phyloP scores from a whole-genome alignment of 257 asterid genomes.

The Plectranthus barbatus region DNA sequence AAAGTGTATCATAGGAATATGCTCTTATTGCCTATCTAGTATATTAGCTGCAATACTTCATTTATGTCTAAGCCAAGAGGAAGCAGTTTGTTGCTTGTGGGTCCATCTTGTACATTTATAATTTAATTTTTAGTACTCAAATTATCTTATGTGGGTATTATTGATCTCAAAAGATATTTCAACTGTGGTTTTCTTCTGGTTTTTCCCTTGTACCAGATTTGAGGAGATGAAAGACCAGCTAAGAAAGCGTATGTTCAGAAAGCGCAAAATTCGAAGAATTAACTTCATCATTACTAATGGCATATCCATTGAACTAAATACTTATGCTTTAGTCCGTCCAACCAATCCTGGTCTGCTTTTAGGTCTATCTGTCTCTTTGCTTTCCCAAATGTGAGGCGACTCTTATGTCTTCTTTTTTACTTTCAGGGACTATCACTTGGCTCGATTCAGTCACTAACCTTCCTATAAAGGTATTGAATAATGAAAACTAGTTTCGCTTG shows the following conservation, averaged over 20 bases:
- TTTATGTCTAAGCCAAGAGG: neutral
- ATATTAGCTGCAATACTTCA: neutral
- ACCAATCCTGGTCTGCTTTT: slow-evolving; percentile 65
- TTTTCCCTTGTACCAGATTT: slow-evolving; percentile 38
- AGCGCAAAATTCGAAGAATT: slow-evolving; percentile 86
- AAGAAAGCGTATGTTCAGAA: slow-evolving; percentile 84
- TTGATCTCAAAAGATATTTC: slow-evolving; percentile 1
- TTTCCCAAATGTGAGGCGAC: slow-evolving; percentile 4
- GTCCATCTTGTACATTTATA: neutral
- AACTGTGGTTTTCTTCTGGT: neutral
- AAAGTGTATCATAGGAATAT: neutral
- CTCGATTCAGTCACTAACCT: slow-evolving; percentile 85
- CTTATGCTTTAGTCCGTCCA: slow-evolving; percentile 92
- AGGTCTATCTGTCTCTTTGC: neutral
- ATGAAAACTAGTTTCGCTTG: neutral
- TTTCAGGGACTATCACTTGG: slow-evolving; percentile 80
- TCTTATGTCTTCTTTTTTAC: slow-evolving; percentile 18
- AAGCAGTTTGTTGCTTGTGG: slow-evolving; percentile 10
- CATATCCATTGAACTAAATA: slow-evolving; percentile 62
- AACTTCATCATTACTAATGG: slow-evolving; percentile 60
- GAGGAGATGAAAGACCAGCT: slow-evolving; percentile 83
- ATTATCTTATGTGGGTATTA: neutral
- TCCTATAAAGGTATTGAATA: slow-evolving; percentile 59
- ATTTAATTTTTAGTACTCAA: neutral
- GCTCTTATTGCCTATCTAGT: neutral